A percentile compares a stretch with the other conserved stretches of the same genome.
These are phyloP conservation scores for Cryptococcus jaspeensis DNA, from an alignment of 1,284 basidiomycete genomes.

Conservation along the genomic window DNA sequence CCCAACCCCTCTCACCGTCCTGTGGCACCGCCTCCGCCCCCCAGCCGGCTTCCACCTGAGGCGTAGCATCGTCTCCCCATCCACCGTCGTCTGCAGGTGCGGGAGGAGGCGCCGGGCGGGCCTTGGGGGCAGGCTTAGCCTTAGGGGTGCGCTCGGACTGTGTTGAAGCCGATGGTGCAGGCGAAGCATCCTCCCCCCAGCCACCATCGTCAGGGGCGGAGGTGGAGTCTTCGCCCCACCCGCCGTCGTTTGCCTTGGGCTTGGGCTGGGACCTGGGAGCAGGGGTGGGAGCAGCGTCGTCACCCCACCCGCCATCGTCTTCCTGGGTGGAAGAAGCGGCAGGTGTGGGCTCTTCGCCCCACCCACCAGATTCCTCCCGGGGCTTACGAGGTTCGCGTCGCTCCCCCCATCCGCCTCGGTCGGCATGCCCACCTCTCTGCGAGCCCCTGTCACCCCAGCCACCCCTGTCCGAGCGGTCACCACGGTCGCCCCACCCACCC, in stretches of 20 bases:
- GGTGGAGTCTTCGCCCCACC: background rate
- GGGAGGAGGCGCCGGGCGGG: too few species aligned
- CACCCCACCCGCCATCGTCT: background rate
- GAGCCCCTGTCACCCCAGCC: background rate
- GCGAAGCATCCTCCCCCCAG: too few species aligned
- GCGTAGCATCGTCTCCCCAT: too few species aligned
- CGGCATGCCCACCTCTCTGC: background rate
- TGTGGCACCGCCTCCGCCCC: too few species aligned
- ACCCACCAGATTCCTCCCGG: background rate
- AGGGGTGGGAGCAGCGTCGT: background rate
- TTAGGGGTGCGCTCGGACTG: too few species aligned
- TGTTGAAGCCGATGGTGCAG: too few species aligned
- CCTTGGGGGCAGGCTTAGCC: too few species aligned
- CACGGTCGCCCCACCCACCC: background rate
- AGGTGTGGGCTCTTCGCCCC: background rate
- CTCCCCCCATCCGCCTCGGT: background rate
- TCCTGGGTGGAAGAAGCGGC: background rate
- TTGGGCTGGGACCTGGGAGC: background rate
- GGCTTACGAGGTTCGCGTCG: background rate
- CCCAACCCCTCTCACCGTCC: too few species aligned
- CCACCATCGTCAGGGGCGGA: too few species aligned
- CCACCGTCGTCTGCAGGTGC: too few species aligned
- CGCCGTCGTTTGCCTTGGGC: background rate
- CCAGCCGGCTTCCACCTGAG: too few species aligned
- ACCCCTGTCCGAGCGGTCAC: background rate